Base-by-base conservation (phyloP, 331 rosid species). In the Rosa hybrid region DNA sequence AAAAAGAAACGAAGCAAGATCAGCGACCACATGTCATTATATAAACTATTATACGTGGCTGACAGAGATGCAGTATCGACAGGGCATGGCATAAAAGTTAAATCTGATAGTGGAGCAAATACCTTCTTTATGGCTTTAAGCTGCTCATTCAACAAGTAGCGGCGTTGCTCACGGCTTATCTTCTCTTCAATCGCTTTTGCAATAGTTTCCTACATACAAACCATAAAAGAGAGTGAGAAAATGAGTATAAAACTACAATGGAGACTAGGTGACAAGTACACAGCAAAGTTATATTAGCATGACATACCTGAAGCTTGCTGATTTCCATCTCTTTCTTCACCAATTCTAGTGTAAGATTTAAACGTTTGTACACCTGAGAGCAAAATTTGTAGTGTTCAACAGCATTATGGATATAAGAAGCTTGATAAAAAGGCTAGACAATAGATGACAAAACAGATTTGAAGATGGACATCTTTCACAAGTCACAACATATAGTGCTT, bases 101-200 rank as follows among this genome's bases (percentile, higher is more conserved):
- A 34, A 30, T 14, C 5, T 44, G 48, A 77, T 21, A 17, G 25
- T 69, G 68, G 74, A 76, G 71, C 54, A 72, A 67, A 60, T 76
- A 96, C 99, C 99, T 96, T 96, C 82, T 96, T 96, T 86, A 96
- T 96, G 85, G 99, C 99, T 88, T 96, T 96, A 59, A 96, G 97
- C 76, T 96, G 98, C 90, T 96, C 98, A 41, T 92, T 96, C 84
- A 96, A 81, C 84, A 96, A 87, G 84, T 92, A 96, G 59, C 99
- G 98, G 63, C 99, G 97, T 82, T 96, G 99, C 87, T 96, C 99
- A 79, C 97, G 92, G 77, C 97, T 96, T 81, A 96, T 96, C 88
- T 96, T 96, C 84, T 96, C 99, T 86, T 96, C 99, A 83, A 96
- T 96, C 74, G 98, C 98, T 88, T 96, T 96, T 10, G 99, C 99